Evolutionary conservation across 2,329 filamentous ascomycete genomes (phyloP), one percentile per base, ranked within the genome.

Genomic region (Pyrenophora teres): DNA sequence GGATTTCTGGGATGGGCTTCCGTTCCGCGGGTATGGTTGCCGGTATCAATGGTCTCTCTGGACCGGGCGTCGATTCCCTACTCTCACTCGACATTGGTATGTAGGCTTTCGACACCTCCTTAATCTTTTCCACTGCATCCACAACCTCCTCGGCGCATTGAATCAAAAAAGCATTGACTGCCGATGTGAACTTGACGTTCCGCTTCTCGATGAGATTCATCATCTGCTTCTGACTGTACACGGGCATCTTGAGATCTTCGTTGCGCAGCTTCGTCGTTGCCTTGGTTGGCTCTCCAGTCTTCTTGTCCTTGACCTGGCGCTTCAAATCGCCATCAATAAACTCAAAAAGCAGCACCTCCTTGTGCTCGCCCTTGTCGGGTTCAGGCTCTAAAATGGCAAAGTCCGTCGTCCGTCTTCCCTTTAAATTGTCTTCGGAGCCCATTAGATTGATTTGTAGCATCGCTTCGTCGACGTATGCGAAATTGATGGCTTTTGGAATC

Each of bases 151-250:
- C 81, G 0, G 80, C 80, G 68, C 92, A 96, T 35, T 83, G 80
- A 57, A 89, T 89, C 52, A 99, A 74, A 65, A 95, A 97, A 0
- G 72, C 74, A 71, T 89, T 88, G 52, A 96, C 81, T 0, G 92
- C 90, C 51, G 85, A 87, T 0, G 80, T 80, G 66, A 97, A 97
- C 68, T 92, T 94, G 46, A 78, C 78, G 65, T 97, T 97, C 40
- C 94, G 82, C 76, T 93, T 94, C 74, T 93, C 91, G 62, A 99
- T 97, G 60, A 97, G 73, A 45, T 81, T 83, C 69, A 89, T 86
- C 88, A 97, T 91, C 74, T 96, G 91, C 72, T 92, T 92, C 74
- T 96, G 92, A 57, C 90, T 91, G 76, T 86, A 97, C 7, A 96
- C 89, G 0, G 93, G 94, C 86, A 97, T 91, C 73, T 89, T 95